Evolutionary conservation across 106 monocot genomes (phyloP), one percentile per base, ranked within the genome.

Genomic region (Triglochin maritima): DNA sequence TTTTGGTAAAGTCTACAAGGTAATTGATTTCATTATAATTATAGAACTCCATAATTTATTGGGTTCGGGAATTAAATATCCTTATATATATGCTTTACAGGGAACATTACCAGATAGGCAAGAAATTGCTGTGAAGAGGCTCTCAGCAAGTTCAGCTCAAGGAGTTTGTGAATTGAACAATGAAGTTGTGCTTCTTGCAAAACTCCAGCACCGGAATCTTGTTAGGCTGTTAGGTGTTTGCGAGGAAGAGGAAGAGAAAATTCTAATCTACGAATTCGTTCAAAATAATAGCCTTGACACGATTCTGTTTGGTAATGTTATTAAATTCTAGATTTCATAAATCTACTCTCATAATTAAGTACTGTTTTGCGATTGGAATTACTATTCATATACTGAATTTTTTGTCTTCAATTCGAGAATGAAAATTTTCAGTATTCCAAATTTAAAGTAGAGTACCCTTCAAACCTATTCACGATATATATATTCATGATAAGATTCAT

Each of bases 171-270:
- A 72, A 50, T 42, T 72, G 12, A 72, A 54, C 62, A 72, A 72
- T 55, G 71, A 72, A 29, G 62, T 63, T 9, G 52, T 45, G 2
- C 52, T 72, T 7, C 41, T 63, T 54, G 71, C 62, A 5, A 72
- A 53, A 44, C 52, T 72, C 9, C 62, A 53, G 8, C 62, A 72
- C 62, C 62, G 52, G 62, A 72, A 72, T 50, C 71, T 72, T 10
- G 71, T 72, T 11, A 42, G 62, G n/a, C 48, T 71, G 1, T 14
- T 71, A 0, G 75, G 75, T 2, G 48, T 60, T 59, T 75, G 75
- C 62, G 17, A 42, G 60, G 71, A 71, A 50, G 71, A 43, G 13
- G 29, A 61, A 3, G 71, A 71, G 29, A 60, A 50, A 11, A 3
- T 71, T 29, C 60, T 71, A 0, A 50, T 60, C 29, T 71, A 71